phyloP scores from a whole-genome alignment of 106 monocot species.

The Platanthera zijinensis region DNA sequence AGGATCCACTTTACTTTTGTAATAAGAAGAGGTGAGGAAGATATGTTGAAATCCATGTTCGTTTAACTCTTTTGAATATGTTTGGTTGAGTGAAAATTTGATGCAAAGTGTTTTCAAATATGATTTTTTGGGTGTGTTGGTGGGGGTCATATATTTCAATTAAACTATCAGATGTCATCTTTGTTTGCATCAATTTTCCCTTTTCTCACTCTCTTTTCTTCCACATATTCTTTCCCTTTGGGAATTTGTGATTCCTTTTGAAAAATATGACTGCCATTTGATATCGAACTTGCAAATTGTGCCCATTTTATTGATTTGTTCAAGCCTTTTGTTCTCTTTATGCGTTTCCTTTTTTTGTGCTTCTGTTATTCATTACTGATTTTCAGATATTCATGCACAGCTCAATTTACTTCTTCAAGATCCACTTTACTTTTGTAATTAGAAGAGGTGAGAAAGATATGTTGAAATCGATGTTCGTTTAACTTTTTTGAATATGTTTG shows the following conservation, averaged over 20 bases:
- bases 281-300: not conserved
- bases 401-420: not conserved
- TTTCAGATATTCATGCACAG: not conserved
- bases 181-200: not conserved
- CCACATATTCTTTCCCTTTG: not conserved
- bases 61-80: not conserved
- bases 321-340: not conserved
- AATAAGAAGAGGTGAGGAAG: not conserved
- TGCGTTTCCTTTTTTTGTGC: not conserved
- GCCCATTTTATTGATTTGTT: not conserved
- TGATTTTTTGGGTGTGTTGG: not conserved
- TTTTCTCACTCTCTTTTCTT: not conserved
- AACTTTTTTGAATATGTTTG: not conserved
- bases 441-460: not conserved
- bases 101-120: not conserved
- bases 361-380: slow-evolving; percentile 1
- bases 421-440: not conserved
- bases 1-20: not conserved
- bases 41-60: not conserved
- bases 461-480: not conserved
- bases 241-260: not conserved
- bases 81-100: not conserved
- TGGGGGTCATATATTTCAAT: not conserved
- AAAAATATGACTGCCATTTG: not conserved
- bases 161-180: not conserved